Conservation (phyloP, 2,329 filamentous ascomycete genomes). For the Eurotiales sp. region DNA sequence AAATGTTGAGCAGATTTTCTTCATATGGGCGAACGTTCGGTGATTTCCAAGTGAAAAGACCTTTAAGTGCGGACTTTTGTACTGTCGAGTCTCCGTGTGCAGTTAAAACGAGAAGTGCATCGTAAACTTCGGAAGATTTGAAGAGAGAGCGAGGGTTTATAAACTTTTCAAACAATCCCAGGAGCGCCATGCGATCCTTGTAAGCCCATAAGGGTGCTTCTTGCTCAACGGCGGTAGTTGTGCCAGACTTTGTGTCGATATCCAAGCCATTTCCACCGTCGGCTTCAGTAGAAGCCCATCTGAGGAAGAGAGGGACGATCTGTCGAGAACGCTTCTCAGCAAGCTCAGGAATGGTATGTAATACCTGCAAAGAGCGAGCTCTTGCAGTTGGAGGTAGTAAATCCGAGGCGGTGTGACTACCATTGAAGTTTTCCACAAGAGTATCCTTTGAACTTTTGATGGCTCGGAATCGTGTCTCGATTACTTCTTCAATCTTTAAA, state of each 20-base stretch:
- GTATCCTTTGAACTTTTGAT: slow-evolving; percentile 54
- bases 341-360: slow-evolving; percentile 68
- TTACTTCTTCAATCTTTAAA: slow-evolving; percentile 53
- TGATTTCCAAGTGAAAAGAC: slow-evolving; percentile 85
- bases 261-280: slow-evolving; percentile 27
- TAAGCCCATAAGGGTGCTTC: slow-evolving; percentile 40
- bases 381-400: slow-evolving; percentile 53
- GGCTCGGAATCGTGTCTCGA: slow-evolving; percentile 51
- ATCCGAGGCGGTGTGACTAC: slow-evolving; percentile 48
- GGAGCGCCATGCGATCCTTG: slow-evolving; percentile 74
- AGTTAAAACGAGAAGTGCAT: slow-evolving; percentile 69
- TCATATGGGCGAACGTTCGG: slow-evolving; percentile 71
- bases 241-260: slow-evolving; percentile 26
- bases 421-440: slow-evolving; percentile 62
- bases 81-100: slow-evolving; percentile 87
- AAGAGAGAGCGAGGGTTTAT: slow-evolving; percentile 81
- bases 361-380: slow-evolving; percentile 73
- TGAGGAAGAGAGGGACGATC: slow-evolving; percentile 79
- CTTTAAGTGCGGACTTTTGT: slow-evolving; percentile 79
- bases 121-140: slow-evolving; percentile 70
- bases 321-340: slow-evolving; percentile 83
- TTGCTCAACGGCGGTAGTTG: slow-evolving; percentile 17
- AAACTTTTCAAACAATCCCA: slow-evolving; percentile 80
- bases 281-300: slow-evolving; percentile 64
- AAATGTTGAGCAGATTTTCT: slow-evolving; percentile 77